Evolutionary conservation across 2,329 filamentous ascomycete genomes (phyloP).

Genomic region (Aspergillus sclerotialis): DNA sequence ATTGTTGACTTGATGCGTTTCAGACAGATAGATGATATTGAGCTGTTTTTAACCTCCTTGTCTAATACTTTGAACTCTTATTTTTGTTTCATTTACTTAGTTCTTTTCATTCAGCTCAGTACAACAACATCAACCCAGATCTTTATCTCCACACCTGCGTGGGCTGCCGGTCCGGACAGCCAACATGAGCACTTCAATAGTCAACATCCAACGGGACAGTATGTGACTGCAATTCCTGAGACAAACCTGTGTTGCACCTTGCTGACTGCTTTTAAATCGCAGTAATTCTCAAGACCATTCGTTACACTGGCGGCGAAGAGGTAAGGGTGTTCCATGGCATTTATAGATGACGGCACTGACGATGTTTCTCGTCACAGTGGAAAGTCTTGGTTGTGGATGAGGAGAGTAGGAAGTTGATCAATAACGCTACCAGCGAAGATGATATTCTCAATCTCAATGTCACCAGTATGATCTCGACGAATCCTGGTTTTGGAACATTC

Average conservation of each 20-base stretch:
- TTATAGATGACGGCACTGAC: slow-evolving; percentile 21
- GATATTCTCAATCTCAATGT: slow-evolving; percentile 96
- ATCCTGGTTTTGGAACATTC: slow-evolving; percentile 3
- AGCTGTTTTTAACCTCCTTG: neutral
- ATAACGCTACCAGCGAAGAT: slow-evolving; percentile 90
- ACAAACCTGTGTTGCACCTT: slow-evolving; percentile 1
- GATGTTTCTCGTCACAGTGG: slow-evolving; percentile 56
- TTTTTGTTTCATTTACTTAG: neutral
- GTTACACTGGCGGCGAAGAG: slow-evolving; percentile 71
- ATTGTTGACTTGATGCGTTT: too few species aligned
- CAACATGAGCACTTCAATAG: slow-evolving; percentile 76
- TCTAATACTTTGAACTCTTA: neutral
- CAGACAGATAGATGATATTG: too few species aligned
- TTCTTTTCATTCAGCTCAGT: neutral
- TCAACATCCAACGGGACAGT: slow-evolving; percentile 78
- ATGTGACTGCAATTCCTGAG: slow-evolving; percentile 23
- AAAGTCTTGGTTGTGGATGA: slow-evolving; percentile 92
- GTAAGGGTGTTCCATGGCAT: slow-evolving; percentile 39
- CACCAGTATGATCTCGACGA: slow-evolving; percentile 63
- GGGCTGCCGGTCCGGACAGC: slow-evolving; percentile 29
- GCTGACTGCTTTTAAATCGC: slow-evolving; percentile 10
- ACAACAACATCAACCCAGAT: slow-evolving; percentile 1
- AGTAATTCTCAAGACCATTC: slow-evolving; percentile 70
- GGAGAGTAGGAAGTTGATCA: slow-evolving; percentile 72
- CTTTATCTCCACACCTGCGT: slow-evolving; percentile 7